Percentiles rank a stretch among this genome's conserved stretches.
phyloP scores from a whole-genome alignment of 2,329 filamentous ascomycete genomes.

The Canariomyces notabilis region DNA sequence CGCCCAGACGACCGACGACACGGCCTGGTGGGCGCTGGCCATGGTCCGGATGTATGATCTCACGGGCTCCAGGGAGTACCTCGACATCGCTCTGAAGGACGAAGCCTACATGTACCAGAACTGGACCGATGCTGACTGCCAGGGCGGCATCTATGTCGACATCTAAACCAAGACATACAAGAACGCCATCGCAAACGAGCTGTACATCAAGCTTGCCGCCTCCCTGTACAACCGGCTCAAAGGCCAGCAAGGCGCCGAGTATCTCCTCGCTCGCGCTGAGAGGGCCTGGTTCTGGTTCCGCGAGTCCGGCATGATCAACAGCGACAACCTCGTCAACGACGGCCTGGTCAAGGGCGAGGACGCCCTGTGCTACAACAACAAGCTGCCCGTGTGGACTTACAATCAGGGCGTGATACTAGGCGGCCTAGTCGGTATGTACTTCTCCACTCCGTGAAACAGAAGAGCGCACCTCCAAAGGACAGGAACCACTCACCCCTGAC shows the following conservation, averaged over 20 bases:
- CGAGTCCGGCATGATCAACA: conserved; percentile 47
- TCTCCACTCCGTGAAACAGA: too few species aligned
- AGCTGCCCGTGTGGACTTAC: conserved; percentile 47
- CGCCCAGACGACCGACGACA: conserved; percentile 47
- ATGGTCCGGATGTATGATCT: conserved; percentile 54
- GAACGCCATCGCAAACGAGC: conserved; percentile 54
- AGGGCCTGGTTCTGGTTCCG: conserved; percentile 51
- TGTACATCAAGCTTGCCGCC: conserved; percentile 50
- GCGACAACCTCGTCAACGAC: conserved; percentile 48
- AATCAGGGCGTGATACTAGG: conserved; percentile 56
- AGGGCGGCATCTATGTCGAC: conserved; percentile 53
- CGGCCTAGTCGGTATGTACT: conserved; percentile 36
- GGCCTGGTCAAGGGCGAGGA: conserved; percentile 36
- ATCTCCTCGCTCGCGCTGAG: conserved; percentile 43
- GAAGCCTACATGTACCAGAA: conserved; percentile 53
- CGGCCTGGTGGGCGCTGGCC: conserved; percentile 60
- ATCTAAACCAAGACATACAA: conserved; percentile 45
- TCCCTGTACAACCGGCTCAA: conserved; percentile 47
- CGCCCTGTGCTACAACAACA: conserved; percentile 46
- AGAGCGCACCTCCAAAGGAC: too few species aligned
- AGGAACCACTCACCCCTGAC: too few species aligned
- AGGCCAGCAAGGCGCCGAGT: conserved; percentile 27
- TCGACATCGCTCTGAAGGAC: conserved; percentile 47
- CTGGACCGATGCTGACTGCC: conserved; percentile 43
- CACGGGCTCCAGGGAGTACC: conserved; percentile 46